Base-by-base conservation (phyloP, 495 filamentous ascomycete species). In the Pseudotulostoma volvatum region DNA sequence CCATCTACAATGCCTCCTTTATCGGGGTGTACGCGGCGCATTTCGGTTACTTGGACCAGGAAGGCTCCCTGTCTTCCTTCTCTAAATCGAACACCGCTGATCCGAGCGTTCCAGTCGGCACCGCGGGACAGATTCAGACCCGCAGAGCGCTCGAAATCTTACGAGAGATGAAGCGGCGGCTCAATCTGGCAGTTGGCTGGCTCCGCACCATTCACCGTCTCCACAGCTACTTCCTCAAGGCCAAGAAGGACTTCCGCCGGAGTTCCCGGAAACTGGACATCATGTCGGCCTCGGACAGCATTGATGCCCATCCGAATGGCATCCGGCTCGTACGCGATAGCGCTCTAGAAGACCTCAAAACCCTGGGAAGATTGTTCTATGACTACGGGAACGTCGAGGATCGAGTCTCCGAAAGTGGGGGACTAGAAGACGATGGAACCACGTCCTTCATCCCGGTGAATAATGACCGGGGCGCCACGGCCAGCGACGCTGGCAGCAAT, bases 1-100 rank as follows among this genome's bases (percentile, higher is more conserved):
- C 84, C 4, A 73, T 85, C 41, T 90, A 83, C 64, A 79, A 79
- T 42, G 81, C 81, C n/a, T 74, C 73, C 0, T 81, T 85, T 44
- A 52, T 70, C 14, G 67, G 68, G 44, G 59, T 88, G 7, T 93
- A 92, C 50, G 74, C 71, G 7, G 63, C 66, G 18, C 71, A 79
- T 49, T 93, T 88, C 52, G 74, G 78, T 0, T 74, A 79, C 43
- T 86, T 90, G 79, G 84, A 93, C 45, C 63, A 63, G 0, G 66
- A 75, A 15, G 67, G 70, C 11, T 70, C 75, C 47, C 67, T 88
- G 60, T 56, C 64, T 21, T 52, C 47, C 17, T 51, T 45, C 7
- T 49, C 55, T 7, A 53, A 49, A 33, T 46, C 55, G 31, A 19
- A 33, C 3, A 15, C 40, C 1, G 40, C 19, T 14, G 21, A 18